A percentile compares a stretch with the other conserved stretches of the same genome.
Evolutionary conservation across 352 stramenopile genomes (phyloP).

Genomic region (Pythium biforme): DNA sequence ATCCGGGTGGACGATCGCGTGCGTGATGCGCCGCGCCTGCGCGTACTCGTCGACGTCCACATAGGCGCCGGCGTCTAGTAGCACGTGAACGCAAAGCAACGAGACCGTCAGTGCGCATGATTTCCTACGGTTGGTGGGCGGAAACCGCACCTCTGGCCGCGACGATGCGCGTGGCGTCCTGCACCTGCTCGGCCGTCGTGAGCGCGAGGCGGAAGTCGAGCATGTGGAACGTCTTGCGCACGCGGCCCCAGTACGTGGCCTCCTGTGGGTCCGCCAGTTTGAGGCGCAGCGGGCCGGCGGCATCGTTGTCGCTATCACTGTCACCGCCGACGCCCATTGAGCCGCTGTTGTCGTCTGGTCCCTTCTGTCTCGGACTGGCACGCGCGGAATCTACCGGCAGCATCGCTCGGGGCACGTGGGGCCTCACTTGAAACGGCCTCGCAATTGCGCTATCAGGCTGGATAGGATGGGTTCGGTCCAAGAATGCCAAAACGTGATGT

Average conservation of each 20-base stretch:
- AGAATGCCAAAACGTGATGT: background rate
- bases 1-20: conserved; percentile 75
- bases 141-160: conserved; percentile 33
- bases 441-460: background rate
- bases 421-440: background rate
- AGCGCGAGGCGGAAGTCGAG: conserved; percentile 80
- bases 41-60: conserved; percentile 42
- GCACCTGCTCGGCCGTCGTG: conserved; percentile 48
- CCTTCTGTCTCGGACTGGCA: background rate
- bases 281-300: conserved; percentile 34
- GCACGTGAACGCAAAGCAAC: no score
- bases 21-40: conserved; percentile 63
- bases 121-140: no score
- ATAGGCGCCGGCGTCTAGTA: conserved; percentile 33
- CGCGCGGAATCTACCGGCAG: no score
- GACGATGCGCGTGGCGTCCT: conserved; percentile 47
- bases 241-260: conserved; percentile 70
- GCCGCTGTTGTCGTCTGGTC: background rate
- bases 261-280: conserved; percentile 77
- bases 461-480: background rate
- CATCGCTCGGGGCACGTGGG: no score
- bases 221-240: conserved; percentile 82
- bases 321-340: conserved; percentile 27
- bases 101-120: background rate
- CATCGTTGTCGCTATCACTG: conserved; percentile 8